A percentile compares a stretch with the other conserved stretches of the same genome.
phyloP scores from a whole-genome alignment of 306 rosid genomes.

The Amphicarpaea edgeworthii region DNA sequence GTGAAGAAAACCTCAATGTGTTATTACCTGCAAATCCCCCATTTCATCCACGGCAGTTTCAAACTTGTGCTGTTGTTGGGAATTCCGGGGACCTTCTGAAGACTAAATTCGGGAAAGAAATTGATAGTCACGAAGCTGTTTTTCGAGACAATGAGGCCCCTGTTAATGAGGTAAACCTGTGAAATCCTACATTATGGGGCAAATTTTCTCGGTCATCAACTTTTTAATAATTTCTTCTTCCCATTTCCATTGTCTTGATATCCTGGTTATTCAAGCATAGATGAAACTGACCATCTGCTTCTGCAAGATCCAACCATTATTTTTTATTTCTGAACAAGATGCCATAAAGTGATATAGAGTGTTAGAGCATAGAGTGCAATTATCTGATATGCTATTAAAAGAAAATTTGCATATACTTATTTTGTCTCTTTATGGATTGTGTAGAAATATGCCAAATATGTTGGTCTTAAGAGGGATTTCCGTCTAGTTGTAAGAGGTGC shows the following conservation, averaged over 20 bases:
- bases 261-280: conserved; percentile 30
- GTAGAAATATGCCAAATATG: conserved; percentile 93
- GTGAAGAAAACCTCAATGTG: conserved; percentile 89
- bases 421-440: conserved; percentile 44
- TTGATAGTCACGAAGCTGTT: conserved; percentile 92
- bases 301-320: conserved; percentile 35
- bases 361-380: conserved; percentile 20
- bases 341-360: conserved; percentile 25
- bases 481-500: conserved; percentile 99
- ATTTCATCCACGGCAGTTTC: conserved; percentile 88
- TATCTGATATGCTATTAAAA: conserved; percentile 32
- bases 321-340: conserved; percentile 8
- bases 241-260: conserved; percentile 28
- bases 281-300: conserved; percentile 31
- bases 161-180: conserved; percentile 76
- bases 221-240: conserved; percentile 11
- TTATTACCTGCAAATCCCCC: conserved; percentile 89
- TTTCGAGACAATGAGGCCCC: conserved; percentile 99
- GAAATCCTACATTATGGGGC: neutral
- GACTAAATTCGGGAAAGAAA: conserved; percentile 83
- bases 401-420: conserved; percentile 27
- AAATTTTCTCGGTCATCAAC: conserved; percentile 1
- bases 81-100: conserved; percentile 97
- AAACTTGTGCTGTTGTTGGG: conserved; percentile 94
- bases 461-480: conserved; percentile 97